These are phyloP conservation scores for Pseudonitzschia pungens DNA, from an alignment of 108 stramenopile species.

Conservation along the genomic window DNA sequence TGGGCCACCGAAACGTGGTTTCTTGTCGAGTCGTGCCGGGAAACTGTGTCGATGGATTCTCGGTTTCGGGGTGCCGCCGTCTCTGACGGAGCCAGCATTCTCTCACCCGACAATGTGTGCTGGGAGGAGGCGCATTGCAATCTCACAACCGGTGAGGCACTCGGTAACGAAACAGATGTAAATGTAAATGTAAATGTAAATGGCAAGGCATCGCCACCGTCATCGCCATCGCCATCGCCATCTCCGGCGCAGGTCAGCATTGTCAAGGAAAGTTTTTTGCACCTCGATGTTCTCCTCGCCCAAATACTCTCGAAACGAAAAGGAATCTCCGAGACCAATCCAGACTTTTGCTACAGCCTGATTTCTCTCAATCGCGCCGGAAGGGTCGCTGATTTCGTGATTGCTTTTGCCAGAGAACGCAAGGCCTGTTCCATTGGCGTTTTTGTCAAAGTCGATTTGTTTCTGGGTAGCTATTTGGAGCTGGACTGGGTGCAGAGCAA, in stretches of 20 bases:
- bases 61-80: neutral
- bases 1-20: slow-evolving; percentile 45
- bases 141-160: neutral
- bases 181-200: too few species aligned
- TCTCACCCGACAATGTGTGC: slow-evolving; percentile 17
- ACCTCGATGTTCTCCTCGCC: slow-evolving; percentile 53
- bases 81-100: neutral
- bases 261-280: slow-evolving; percentile 48
- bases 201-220: neutral
- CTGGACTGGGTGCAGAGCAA: slow-evolving; percentile 60
- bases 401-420: slow-evolving; percentile 43
- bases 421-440: slow-evolving; percentile 57
- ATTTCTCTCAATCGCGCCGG: slow-evolving; percentile 42
- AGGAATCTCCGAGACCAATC: slow-evolving; percentile 34
- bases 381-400: slow-evolving; percentile 44
- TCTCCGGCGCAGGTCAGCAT: slow-evolving; percentile 28
- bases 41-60: neutral
- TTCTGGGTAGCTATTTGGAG: slow-evolving; percentile 53
- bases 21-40: neutral
- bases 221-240: too few species aligned
- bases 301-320: slow-evolving; percentile 46
- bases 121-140: neutral
- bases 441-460: slow-evolving; percentile 51
- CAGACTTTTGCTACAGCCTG: slow-evolving; percentile 63
- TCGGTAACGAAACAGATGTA: neutral